Base-by-base conservation (phyloP, 2,329 filamentous ascomycete species). In the Chaetoscypha palmicola region DNA sequence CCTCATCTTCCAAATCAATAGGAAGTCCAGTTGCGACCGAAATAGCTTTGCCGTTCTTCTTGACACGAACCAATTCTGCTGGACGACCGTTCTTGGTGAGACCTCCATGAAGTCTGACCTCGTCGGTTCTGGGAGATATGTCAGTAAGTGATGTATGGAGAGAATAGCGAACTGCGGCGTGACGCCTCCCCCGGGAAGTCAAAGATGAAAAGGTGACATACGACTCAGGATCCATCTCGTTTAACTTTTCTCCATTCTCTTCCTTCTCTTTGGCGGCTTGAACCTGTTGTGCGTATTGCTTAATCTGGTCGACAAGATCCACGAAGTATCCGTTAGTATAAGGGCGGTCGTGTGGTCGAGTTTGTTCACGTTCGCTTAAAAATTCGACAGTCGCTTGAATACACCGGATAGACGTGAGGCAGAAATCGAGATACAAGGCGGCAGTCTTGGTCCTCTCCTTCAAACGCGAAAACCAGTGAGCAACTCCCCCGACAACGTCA, bases 241-340 rank as follows among this genome's bases (percentile, higher is more conserved):
- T 70, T 26, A 70, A 61, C 35, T 65, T 64, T 57, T 76, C 69
- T 48, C 74, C 71, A 51, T 77, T 72, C 49, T 71, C 72, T 60
- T 77, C 72, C 59, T 79, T 80, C 59, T 83, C 76, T 60, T 87
- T 82, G 53, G 81, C 78, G 55, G 81, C 81, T 52, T 83, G 81
- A 58, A 96, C 80, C 64, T 92, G 86, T 59, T 81, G 78, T 49
- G 88, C 90, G 77, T 95, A 94, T 63, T 87, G 79, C 63, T 82
- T 79, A 58, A 96, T 89, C 77, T 96, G 90, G 64, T 94, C 87
- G 64, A 94, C 83, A 49, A 97, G 81, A 70, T 97, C 91, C 69
- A 96, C 83, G 64, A 96, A 96, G 69, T 97, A 97, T 63, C 87
- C 87, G 76, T 86, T 88, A 74, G 83, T 92, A 73, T 96, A 97